A percentile compares a stretch with the other conserved stretches of the same genome.
phyloP scores from a whole-genome alignment of 805 yeast genomes.

The Scheffersomyces spartinae region DNA sequence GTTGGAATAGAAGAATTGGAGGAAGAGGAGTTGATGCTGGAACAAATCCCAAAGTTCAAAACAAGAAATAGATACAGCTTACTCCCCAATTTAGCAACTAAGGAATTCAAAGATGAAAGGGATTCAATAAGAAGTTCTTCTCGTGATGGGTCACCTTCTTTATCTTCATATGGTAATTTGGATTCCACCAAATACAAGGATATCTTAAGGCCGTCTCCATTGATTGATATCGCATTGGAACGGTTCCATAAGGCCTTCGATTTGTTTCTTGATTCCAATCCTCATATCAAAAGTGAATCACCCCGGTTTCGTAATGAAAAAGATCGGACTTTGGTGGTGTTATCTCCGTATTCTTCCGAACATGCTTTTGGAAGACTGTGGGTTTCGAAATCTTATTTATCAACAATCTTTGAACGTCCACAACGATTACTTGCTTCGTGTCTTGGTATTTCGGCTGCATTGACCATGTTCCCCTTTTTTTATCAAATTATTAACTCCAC shows the following conservation, averaged over 20 bases:
- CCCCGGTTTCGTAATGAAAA: conserved; percentile 21
- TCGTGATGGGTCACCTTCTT: too few relatives aligned
- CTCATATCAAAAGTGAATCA: conserved; percentile 28
- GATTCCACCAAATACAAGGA: conserved; percentile 16
- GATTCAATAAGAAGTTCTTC: conserved; percentile 1
- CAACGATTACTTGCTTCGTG: conserved; percentile 67
- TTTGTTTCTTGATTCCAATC: conserved; percentile 30
- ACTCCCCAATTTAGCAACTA: conserved; percentile 13
- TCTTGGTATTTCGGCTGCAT: conserved; percentile 69
- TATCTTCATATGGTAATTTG: conserved; percentile 2
- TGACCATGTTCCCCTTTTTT: conserved; percentile 53
- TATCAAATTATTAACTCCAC: conserved; percentile 39
- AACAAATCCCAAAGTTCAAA: conserved; percentile 25
- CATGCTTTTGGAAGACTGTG: conserved; percentile 69
- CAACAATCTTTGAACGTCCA: conserved; percentile 74
- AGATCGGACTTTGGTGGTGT: conserved; percentile 45
- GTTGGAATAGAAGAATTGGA: conserved; percentile 23
- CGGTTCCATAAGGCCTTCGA: conserved; percentile 32
- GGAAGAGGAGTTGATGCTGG: conserved; percentile 22
- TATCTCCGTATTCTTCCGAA: conserved; percentile 59
- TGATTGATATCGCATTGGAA: conserved; percentile 21
- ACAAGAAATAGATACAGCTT: conserved; percentile 19
- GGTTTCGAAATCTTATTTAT: conserved; percentile 56
- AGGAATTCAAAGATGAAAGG: conserved; percentile 3
- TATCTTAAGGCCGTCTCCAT: conserved; percentile 21